Evolutionary conservation across 2,329 filamentous ascomycete genomes (phyloP).

Genomic region (Microdochium nivale): DNA sequence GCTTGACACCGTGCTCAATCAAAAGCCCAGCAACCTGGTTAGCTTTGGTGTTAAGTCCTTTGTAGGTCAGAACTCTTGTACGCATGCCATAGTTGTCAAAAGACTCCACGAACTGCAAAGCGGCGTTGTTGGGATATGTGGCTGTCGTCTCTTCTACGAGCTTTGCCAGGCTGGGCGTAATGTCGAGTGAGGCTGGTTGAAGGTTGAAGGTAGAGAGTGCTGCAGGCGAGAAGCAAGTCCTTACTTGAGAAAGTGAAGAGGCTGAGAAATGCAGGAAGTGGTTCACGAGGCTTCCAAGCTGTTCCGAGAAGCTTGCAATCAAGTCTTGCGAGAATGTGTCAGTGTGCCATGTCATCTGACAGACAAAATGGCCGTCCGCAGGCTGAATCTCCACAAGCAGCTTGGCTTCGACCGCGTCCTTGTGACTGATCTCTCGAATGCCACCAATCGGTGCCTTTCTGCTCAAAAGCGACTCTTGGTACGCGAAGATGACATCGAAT

Average conservation of each 20-base stretch:
- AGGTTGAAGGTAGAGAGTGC: constrained; percentile 44
- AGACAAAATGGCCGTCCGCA: constrained; percentile 24
- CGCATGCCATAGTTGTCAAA: constrained; percentile 27
- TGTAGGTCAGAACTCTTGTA: constrained; percentile 49
- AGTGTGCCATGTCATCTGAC: constrained; percentile 39
- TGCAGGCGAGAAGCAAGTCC: constrained; percentile 15
- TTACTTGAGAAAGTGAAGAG: constrained; percentile 13
- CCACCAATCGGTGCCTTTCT: constrained; percentile 10
- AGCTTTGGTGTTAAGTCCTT: constrained; percentile 51
- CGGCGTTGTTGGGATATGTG: constrained; percentile 41
- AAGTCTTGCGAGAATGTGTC: constrained; percentile 44
- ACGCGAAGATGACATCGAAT: constrained; percentile 75
- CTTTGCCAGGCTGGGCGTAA: constrained; percentile 34
- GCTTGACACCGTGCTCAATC: constrained; percentile 29
- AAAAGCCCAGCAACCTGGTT: constrained; percentile 57
- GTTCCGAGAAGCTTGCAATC: constrained; percentile 45
- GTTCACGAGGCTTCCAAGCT: constrained; percentile 46
- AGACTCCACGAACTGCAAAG: constrained; percentile 54
- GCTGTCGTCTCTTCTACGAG: constrained; percentile 46
- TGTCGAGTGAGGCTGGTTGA: constrained; percentile 20
- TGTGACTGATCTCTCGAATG: constrained; percentile 48
- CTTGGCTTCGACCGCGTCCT: constrained; percentile 69
- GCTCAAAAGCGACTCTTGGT: constrained; percentile 63
- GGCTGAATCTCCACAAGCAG: constrained; percentile 73
- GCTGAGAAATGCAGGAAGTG: constrained; percentile 18